These are phyloP conservation scores for Marasmius sp. DNA, from an alignment of 1,284 basidiomycete species.

Conservation along the genomic window DNA sequence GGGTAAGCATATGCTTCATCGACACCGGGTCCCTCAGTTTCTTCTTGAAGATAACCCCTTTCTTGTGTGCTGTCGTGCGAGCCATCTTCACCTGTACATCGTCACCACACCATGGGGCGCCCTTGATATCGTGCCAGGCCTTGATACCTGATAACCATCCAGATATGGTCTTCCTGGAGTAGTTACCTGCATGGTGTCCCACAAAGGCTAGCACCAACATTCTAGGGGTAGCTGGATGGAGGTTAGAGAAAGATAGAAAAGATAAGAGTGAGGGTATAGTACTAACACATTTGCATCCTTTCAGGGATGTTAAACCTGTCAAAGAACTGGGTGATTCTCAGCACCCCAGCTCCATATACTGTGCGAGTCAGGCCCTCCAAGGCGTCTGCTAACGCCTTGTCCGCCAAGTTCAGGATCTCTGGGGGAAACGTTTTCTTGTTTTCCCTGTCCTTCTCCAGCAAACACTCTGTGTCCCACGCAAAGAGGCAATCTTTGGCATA, in stretches of 20 bases:
- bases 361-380: not conserved
- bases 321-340: not conserved
- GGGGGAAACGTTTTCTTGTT: not conserved
- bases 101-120: constrained; percentile 6
- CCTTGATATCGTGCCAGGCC: constrained; percentile 8
- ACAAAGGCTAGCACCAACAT: not conserved
- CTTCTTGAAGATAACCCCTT: not conserved
- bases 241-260: not conserved
- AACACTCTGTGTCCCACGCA: not conserved
- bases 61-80: no score
- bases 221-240: not conserved
- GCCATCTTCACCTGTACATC: constrained; percentile 4
- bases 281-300: not conserved
- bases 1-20: not conserved
- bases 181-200: not conserved
- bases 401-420: not conserved
- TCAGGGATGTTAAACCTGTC: not conserved
- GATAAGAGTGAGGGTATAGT: not conserved
- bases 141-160: constrained; percentile 6
- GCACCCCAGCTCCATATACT: not conserved
- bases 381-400: not conserved
- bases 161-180: not conserved
- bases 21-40: constrained; percentile 5
- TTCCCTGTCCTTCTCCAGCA: not conserved
- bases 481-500: not conserved